Base-by-base conservation (phyloP, 352 stramenopile species). In the Phytophthora melonis region DNA sequence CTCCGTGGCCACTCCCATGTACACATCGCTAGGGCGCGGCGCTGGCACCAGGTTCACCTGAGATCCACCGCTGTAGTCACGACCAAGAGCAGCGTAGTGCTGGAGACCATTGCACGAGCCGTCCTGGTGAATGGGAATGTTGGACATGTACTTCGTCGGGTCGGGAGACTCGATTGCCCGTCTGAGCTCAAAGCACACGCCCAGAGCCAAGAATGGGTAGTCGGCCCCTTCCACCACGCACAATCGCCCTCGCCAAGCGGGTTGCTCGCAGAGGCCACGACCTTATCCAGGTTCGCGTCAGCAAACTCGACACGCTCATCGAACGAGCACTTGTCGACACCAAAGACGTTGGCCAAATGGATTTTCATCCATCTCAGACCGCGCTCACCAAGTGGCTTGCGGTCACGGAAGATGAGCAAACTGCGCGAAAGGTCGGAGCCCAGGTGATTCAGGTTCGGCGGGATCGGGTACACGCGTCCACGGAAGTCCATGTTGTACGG, bases 401-500 rank as follows among this genome's bases (percentile, higher is more conserved):
- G 87, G 39, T 99, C 86, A 14, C 95, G 93, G 87, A 99, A 99
- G 43, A 92, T 90, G 0, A 99, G 82, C 66, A 99, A 80, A 67
- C 92, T 97, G 23, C 98, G 87, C 69, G 97, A 99, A n/a, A 99
- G 81, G 88, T 99, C 98, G 16, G 97, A 99, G 34, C 98, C 98
- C 58, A 99, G 79, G 79, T 99, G 98, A 72, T 99, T 99, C 3
- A 99, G 85, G 80, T 99, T 98, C 4, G 98, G 98, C 58, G 98
- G 98, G 11, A 99, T 93, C 58, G 98, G 98, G 77, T 99, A 99
- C 63, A 98, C 98, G 55, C 98, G 88, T 36, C 98, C 98, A 41
- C 98, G 90, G 81, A 99, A 99, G 74, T 99, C 98, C 81, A 99
- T 92, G 82, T 99, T 99, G 88, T 99, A 99, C 43, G 98, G 98